Conservation (phyloP, 768 basidiomycete species). For the Tylopilus intermedius region DNA sequence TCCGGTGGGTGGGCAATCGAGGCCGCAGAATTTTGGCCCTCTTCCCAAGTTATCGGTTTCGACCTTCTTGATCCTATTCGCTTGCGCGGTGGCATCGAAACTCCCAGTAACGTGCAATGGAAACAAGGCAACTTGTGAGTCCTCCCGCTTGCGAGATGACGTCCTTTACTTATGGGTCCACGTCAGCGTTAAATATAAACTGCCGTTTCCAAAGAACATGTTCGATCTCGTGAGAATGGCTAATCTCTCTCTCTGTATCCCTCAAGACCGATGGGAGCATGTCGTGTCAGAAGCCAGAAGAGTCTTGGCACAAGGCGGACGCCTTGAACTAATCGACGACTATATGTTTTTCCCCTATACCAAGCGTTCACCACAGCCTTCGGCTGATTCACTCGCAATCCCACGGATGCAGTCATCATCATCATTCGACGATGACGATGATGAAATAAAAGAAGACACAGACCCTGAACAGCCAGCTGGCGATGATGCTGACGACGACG, state of each 20-base stretch:
- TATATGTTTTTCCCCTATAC: slow-evolving; percentile 60
- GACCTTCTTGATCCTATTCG: slow-evolving; percentile 47
- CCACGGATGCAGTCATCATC: slow-evolving; percentile 6
- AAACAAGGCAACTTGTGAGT: slow-evolving; percentile 67
- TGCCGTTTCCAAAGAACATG: slow-evolving; percentile 58
- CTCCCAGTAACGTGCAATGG: slow-evolving; percentile 42
- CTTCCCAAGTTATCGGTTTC: slow-evolving; percentile 56
- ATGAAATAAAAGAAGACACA: slow-evolving; percentile 20
- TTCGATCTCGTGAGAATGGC: slow-evolving; percentile 77
- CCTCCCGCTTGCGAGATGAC: not conserved
- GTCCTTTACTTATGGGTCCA: slow-evolving; percentile 11
- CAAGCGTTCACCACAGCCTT: slow-evolving; percentile 21
- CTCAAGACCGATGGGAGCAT: slow-evolving; percentile 52
- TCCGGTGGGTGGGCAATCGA: slow-evolving; percentile 62
- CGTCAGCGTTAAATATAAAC: slow-evolving; percentile 44
- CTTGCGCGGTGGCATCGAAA: slow-evolving; percentile 33
- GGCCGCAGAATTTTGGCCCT: slow-evolving; percentile 59
- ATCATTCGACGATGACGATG: slow-evolving; percentile 22
- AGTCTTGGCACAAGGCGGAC: slow-evolving; percentile 55
- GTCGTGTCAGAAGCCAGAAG: slow-evolving; percentile 59
- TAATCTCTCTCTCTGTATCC: slow-evolving; percentile 59
- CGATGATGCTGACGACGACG: slow-evolving; percentile 23
- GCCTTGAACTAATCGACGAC: slow-evolving; percentile 73
- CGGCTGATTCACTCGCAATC: slow-evolving; percentile 1
- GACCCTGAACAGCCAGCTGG: slow-evolving; percentile 9